Base-by-base conservation (phyloP, 2,329 filamentous ascomycete species). In the Didymella keratinophila region DNA sequence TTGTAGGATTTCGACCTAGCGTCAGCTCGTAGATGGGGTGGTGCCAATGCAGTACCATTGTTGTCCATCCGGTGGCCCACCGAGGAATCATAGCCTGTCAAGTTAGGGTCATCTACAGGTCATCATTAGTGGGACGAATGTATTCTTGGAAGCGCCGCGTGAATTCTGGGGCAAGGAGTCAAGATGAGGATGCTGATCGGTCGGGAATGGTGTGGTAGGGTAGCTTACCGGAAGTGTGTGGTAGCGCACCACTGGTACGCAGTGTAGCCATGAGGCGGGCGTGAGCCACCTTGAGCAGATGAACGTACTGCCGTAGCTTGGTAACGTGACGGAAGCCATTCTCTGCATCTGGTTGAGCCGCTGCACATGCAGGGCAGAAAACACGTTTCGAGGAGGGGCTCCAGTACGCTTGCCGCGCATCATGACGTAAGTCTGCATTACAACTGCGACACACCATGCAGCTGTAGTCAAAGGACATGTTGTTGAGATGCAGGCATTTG, bases 261-360 rank as follows among this genome's bases (percentile, higher is more conserved):
- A 99, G 84, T 28, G 96, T 96, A 43, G 94, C 91, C 61, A 99
- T 82, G 23, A 99, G 83, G 56, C 95, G 85, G 23, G 95, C 95
- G 65, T 99, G 85, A 18, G 95, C 95, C 21, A 99, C 95, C 70
- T 92, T 88, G 39, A 99, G 83, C 20, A 99, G 82, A 77, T 97
- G 97, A 6, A 97, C 89, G 73, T 97, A 99, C 80, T 99, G 94
- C 72, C 95, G 90, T 53, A 99, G 82, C 75, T 96, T 93, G 18
- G 91, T 91, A 36, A 97, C 86, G 61, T 87, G 86, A 60, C 89
- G 84, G 70, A 97, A 91, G 0, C 84, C 85, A n/a, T 78, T 79
- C 60, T 82, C 79, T 2, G 81, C 79, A 61, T 88, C 87, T 9
- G 84, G 81, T 49, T 82, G 81, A 66, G 83, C 83, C 37, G 80